Conservation (phyloP, 108 stramenopile species). For the Discostella pseudostelligera region DNA sequence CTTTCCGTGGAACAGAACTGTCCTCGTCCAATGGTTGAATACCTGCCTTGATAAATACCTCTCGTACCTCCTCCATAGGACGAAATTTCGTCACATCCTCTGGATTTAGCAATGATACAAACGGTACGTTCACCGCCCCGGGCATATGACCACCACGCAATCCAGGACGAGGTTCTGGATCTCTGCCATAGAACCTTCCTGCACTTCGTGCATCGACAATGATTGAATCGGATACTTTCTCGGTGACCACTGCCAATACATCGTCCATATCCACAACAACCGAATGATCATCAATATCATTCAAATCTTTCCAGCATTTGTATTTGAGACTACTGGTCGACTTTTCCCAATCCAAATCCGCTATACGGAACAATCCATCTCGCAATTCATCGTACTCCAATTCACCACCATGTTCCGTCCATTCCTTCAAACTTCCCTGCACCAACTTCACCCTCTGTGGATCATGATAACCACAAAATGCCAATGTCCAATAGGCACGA, state of each 20-base stretch:
- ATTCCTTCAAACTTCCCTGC: conserved; percentile 67
- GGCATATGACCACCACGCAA: conserved; percentile 65
- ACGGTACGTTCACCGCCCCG: conserved; percentile 64
- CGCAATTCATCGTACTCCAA: conserved; percentile 31
- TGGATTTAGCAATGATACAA: conserved; percentile 37
- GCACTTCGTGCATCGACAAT: conserved; percentile 62
- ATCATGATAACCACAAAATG: conserved; percentile 42
- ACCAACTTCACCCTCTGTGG: conserved; percentile 46
- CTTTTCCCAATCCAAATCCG: conserved; percentile 25
- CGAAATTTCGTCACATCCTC: conserved; percentile 44
- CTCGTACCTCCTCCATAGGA: conserved; percentile 39
- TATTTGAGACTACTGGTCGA: conserved; percentile 14
- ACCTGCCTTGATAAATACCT: conserved; percentile 48
- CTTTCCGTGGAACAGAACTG: conserved; percentile 8
- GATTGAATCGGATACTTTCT: conserved; percentile 13
- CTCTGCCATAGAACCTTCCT: conserved; percentile 43
- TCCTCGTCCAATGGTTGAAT: conserved; percentile 25
- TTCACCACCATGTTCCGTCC: conserved; percentile 53
- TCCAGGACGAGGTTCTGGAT: conserved; percentile 49
- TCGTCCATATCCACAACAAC: conserved; percentile 45
- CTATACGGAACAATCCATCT: conserved; percentile 36
- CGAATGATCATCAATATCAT: conserved; percentile 7
- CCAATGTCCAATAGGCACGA: conserved; percentile 65
- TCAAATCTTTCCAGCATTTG: conserved; percentile 3
- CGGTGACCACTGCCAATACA: conserved; percentile 42